phyloP scores from a whole-genome alignment of 345 rosid genomes.

The Brassica juncea region DNA sequence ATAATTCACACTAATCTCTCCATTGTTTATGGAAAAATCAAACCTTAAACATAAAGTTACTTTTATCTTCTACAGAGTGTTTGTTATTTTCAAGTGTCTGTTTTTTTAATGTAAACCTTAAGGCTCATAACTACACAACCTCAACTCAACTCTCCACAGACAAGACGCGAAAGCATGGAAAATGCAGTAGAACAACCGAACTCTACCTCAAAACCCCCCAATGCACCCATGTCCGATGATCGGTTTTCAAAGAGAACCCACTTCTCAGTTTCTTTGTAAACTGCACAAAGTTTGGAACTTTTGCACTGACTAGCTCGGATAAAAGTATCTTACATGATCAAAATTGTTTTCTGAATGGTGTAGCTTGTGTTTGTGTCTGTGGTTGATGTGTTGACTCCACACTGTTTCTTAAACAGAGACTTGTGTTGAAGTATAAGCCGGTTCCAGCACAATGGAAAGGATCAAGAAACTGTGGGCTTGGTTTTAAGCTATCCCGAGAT shows the following conservation, averaged over 20 bases:
- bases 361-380: slow-evolving; percentile 8
- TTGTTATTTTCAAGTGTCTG: too few species aligned
- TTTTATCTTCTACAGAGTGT: too few species aligned
- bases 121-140: too few species aligned
- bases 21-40: too few species aligned
- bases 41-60: too few species aligned
- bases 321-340: slow-evolving; percentile 40
- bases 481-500: slow-evolving; percentile 36
- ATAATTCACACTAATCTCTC: too few species aligned
- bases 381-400: slow-evolving; percentile 22
- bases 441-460: slow-evolving; percentile 29
- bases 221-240: slow-evolving; percentile 21
- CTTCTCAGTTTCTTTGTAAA: slow-evolving; percentile 27
- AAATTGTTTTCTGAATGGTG: slow-evolving; percentile 34
- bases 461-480: slow-evolving; percentile 42
- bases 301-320: slow-evolving; percentile 29
- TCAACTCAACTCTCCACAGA: too few species aligned
- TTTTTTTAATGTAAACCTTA: too few species aligned
- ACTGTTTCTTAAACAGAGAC: slow-evolving; percentile 32
- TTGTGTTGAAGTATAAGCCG: slow-evolving; percentile 32
- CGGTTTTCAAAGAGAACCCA: slow-evolving; percentile 10
- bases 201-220: slow-evolving; percentile 15
- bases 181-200: slow-evolving; percentile 3
- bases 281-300: slow-evolving; percentile 22
- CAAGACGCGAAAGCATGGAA: slow-evolving; percentile 8